Evolutionary conservation across 441 rosid genomes (phyloP).

Genomic region (Pelargonium citronellum): DNA sequence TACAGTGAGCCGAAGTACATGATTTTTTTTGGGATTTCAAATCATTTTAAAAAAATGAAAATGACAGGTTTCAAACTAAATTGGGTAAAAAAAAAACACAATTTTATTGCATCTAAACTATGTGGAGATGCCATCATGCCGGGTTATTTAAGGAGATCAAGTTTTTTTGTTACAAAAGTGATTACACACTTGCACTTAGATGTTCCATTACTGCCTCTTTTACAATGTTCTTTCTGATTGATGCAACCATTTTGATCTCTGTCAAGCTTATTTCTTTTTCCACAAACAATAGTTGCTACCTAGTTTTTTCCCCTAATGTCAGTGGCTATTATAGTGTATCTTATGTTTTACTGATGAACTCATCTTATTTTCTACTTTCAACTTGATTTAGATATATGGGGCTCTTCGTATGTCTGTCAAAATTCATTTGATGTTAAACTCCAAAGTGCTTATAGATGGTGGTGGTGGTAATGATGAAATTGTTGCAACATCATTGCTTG

Average conservation of each 20-base stretch:
- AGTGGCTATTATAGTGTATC: slow-evolving; percentile 9
- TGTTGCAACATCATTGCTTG: slow-evolving; percentile 69
- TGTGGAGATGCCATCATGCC: background rate
- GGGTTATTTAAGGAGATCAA: background rate
- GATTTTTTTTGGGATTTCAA: background rate
- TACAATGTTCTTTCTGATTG: background rate
- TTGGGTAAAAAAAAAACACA: background rate
- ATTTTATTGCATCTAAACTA: background rate
- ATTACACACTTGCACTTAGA: background rate
- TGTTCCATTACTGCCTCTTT: background rate
- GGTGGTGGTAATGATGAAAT: slow-evolving; percentile 69
- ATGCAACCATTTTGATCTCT: background rate
- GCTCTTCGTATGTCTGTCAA: slow-evolving; percentile 88
- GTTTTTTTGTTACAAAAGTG: background rate
- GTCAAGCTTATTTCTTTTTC: background rate
- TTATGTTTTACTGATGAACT: background rate
- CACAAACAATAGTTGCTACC: slow-evolving; percentile 13
- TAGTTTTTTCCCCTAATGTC: background rate
- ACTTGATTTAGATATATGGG: slow-evolving; percentile 59
- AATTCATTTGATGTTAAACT: slow-evolving; percentile 86
- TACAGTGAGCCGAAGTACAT: background rate
- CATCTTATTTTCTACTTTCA: slow-evolving; percentile 16
- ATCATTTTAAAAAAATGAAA: background rate
- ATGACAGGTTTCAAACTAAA: background rate
- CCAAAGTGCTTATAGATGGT: slow-evolving; percentile 73